Conservation (phyloP, 208 protist species). For the Trypanosoma platydactyli region DNA sequence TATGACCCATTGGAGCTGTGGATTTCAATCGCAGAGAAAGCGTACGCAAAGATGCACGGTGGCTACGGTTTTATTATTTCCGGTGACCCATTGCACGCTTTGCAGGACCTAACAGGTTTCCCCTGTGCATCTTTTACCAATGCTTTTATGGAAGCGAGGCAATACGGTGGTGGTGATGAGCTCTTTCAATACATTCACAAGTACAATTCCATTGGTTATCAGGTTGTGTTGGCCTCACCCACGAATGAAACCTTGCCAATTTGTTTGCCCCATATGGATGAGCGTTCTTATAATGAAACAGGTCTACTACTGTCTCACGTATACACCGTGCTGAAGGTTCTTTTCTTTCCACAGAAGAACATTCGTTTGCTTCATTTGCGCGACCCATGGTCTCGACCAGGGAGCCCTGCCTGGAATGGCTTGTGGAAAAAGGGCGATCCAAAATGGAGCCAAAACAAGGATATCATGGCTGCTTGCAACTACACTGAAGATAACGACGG, state of each 20-base stretch:
- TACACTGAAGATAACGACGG: constrained; percentile 47
- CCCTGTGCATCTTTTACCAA: constrained; percentile 74
- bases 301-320: constrained; percentile 59
- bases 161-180: constrained; percentile 48
- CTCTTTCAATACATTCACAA: constrained; percentile 49
- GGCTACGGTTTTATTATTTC: constrained; percentile 77
- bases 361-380: constrained; percentile 63
- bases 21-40: constrained; percentile 83
- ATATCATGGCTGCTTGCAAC: constrained; percentile 46
- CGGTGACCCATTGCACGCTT: constrained; percentile 69
- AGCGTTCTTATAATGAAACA: constrained; percentile 51
- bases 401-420: constrained; percentile 41
- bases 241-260: constrained; percentile 48
- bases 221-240: constrained; percentile 61
- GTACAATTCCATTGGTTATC: constrained; percentile 54
- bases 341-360: constrained; percentile 50
- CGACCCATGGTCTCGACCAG: constrained; percentile 57
- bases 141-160: constrained; percentile 46
- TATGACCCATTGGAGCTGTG: constrained; percentile 77
- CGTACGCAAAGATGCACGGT: constrained; percentile 87
- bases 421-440: constrained; percentile 59
- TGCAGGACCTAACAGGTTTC: constrained; percentile 80
- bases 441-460: constrained; percentile 64
- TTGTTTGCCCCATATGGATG: constrained; percentile 30
- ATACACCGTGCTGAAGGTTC: constrained; percentile 65